Evolutionary conservation across 2,329 filamentous ascomycete species (phyloP), one percentile per base, ranked within the genome.

Genomic region (Aspergillus pseudoglaucus): DNA sequence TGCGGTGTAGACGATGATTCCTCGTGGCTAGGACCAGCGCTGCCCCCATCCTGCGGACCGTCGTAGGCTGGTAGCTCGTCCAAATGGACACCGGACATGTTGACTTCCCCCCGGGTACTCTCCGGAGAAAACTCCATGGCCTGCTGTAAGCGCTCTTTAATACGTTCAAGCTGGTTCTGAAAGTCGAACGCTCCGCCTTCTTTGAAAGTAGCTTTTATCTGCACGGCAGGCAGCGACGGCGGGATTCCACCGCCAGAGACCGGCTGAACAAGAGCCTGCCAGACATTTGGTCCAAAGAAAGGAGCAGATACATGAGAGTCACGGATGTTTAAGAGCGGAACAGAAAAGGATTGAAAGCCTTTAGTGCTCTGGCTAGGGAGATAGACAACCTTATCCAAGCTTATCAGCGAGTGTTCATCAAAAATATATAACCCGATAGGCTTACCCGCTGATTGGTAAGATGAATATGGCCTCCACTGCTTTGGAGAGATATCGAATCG

Each of bases 101-200:
- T 75, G 23, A 82, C 72, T n/a, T 68, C 73, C 4, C 70, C 70
- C 18, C 71, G 72, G 17, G 57, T 62, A 41, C 63, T 70, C 32
- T 72, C 68, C 14, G 56, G 59, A 3, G 62, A 57, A 12, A 62
- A 59, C 44, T 93, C 87, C 33, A 90, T 81, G 6, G 84, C 88
- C 59, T 96, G 88, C 54, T 85, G 80, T 47, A 95, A 72, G 6
- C 89, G 80, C 63, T 95, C 90, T 63, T 88, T 90, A 54, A 96
- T 83, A 47, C 86, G 78, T 59, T 94, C 88, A 62, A 90, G 95
- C 45, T 81, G 81, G 44, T 82, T 80, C 59, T 90, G 85, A 63
- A 95, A 97, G 58, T 95, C 90, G 66, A 87, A 93, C 49, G 90
- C 90, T n/a, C 91, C 91, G 39, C 91, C 91, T 53, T 97, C 90